Conservation (phyloP, 768 basidiomycete species). For the Tulasnella sp. region DNA sequence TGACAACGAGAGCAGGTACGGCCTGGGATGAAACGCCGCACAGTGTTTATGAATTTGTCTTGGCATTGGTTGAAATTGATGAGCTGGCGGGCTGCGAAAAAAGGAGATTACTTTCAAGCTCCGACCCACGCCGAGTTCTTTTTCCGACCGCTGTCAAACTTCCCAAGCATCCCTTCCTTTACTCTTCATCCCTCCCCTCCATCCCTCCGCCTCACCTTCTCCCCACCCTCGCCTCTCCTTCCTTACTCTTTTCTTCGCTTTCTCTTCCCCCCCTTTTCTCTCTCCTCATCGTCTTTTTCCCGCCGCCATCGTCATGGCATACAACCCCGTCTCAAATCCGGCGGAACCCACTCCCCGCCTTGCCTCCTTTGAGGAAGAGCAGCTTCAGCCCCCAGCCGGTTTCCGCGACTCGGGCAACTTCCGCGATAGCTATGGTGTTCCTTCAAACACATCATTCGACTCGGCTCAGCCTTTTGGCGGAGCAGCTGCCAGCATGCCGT, state of each 20-base stretch:
- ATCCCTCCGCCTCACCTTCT: constrained; percentile 3
- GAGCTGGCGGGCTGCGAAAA: constrained; percentile 7
- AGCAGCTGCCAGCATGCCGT: not conserved
- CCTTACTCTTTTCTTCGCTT: constrained; percentile 5
- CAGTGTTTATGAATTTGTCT: not conserved
- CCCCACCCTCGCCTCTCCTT: constrained; percentile 4
- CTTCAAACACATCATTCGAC: constrained; percentile 17
- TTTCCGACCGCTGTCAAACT: not conserved
- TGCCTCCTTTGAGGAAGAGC: constrained; percentile 17
- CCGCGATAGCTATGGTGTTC: constrained; percentile 5
- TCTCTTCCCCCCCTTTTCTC: not conserved
- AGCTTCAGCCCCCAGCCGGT: constrained; percentile 19
- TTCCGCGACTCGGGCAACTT: constrained; percentile 19
- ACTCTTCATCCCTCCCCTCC: constrained; percentile 1
- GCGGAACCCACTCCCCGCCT: constrained; percentile 10
- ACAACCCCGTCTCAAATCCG: constrained; percentile 13
- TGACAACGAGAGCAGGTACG: not conserved
- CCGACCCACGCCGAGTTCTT: not conserved
- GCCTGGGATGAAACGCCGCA: not conserved
- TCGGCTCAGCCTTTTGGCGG: constrained; percentile 8
- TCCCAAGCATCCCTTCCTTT: not conserved
- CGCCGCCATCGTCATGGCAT: constrained; percentile 5
- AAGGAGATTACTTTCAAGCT: constrained; percentile 1
- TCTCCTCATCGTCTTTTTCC: not conserved
- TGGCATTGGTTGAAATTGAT: not conserved